Evolutionary conservation across 148 eudicot species (phyloP).

Genomic region (Silene latifolia): DNA sequence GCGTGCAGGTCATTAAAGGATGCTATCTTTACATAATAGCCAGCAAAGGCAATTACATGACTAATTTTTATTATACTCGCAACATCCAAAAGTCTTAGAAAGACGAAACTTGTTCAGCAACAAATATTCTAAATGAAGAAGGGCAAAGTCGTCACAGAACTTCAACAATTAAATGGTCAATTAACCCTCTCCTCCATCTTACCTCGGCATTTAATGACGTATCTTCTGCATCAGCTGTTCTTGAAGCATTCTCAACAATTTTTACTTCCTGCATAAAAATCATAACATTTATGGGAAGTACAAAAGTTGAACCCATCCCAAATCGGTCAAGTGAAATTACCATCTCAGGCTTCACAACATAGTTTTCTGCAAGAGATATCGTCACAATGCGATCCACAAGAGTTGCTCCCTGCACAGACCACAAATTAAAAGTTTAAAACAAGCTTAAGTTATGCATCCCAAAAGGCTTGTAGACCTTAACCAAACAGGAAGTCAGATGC

Average conservation of each 20-base stretch:
- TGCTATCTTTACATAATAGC: too few species aligned
- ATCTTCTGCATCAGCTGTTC: conserved; percentile 36
- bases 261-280: conserved; percentile 44
- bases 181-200: background rate
- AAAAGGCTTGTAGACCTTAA: background rate
- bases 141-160: too few species aligned
- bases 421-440: background rate
- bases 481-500: background rate
- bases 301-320: background rate
- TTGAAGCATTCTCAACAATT: conserved; percentile 38
- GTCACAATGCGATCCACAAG: conserved; percentile 86
- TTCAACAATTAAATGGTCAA: too few species aligned
- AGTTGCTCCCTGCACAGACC: conserved; percentile 76
- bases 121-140: too few species aligned
- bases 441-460: background rate
- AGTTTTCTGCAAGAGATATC: conserved; percentile 67
- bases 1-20: too few species aligned
- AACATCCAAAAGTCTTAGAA: too few species aligned
- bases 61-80: too few species aligned
- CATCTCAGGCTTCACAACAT: conserved; percentile 46
- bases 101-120: too few species aligned
- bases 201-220: conserved; percentile 46
- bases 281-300: conserved; percentile 2
- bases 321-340: conserved; percentile 27
- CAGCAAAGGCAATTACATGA: too few species aligned